phyloP scores from a whole-genome alignment of 1,284 basidiomycete genomes.

The Coniferiporia sulphurascens region DNA sequence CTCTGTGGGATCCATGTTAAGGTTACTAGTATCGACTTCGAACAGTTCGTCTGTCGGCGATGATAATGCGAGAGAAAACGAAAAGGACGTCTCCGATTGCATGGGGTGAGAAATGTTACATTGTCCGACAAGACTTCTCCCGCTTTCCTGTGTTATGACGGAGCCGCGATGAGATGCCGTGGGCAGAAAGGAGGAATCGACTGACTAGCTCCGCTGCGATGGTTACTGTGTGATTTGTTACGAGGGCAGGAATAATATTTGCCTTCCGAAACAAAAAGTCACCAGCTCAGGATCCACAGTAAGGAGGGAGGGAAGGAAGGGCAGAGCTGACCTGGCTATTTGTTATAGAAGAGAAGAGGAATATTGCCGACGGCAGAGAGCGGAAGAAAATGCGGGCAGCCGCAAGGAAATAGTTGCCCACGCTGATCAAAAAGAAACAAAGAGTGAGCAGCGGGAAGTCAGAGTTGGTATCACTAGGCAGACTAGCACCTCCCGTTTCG shows the following conservation, averaged over 20 bases:
- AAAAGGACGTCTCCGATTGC: conserved; percentile 29
- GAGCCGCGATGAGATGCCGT: not conserved
- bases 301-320: not conserved
- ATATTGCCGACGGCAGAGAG: conserved; percentile 90
- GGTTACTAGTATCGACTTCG: conserved; percentile 40
- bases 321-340: conserved; percentile 51
- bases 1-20: conserved; percentile 54
- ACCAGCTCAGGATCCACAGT: not conserved
- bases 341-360: conserved; percentile 91
- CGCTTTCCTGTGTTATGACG: conserved; percentile 56
- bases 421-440: conserved; percentile 41
- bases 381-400: conserved; percentile 85
- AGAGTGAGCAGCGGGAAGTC: not conserved
- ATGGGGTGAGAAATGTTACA: conserved; percentile 97
- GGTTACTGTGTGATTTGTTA: conserved; percentile 96
- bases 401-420: conserved; percentile 88
- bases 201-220: conserved; percentile 90
- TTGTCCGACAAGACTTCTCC: conserved; percentile 82
- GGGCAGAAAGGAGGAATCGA: conserved; percentile 13
- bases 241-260: conserved; percentile 83
- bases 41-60: conserved; percentile 48
- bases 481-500: conserved; percentile 65
- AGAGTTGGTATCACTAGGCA: not conserved
- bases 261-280: conserved; percentile 40
- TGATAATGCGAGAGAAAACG: conserved; percentile 29